Evolutionary conservation across 495 filamentous ascomycete species (phyloP).

Genomic region (Durotheca rogersii): DNA sequence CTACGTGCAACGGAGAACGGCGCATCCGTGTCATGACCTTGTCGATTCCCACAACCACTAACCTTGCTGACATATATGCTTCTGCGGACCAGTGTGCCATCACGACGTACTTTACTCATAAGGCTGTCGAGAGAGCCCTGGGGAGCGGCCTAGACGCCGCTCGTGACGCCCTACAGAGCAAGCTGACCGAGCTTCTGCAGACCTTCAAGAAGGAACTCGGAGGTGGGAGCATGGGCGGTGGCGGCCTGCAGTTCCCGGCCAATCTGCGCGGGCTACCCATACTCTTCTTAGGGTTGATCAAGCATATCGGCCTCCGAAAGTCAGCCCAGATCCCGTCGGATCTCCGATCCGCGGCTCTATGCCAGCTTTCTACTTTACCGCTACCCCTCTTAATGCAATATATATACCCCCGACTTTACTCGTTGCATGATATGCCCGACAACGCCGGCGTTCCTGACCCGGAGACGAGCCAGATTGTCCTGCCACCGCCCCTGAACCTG

Average conservation of each 20-base stretch:
- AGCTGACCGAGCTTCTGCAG: constrained; percentile 87
- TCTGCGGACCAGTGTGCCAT: constrained; percentile 93
- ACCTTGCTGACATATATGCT: constrained; percentile 86
- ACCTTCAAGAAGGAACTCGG: constrained; percentile 97
- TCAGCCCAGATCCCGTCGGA: constrained; percentile 96
- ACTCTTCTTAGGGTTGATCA: constrained; percentile 90
- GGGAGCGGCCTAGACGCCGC: constrained; percentile 87
- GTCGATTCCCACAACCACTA: constrained; percentile 87
- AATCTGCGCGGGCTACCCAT: constrained; percentile 87
- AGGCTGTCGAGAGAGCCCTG: constrained; percentile 88
- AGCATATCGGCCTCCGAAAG: constrained; percentile 93
- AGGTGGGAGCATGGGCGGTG: constrained; percentile 90
- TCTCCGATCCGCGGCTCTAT: constrained; percentile 90
- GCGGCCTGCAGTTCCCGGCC: constrained; percentile 87
- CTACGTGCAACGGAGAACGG: constrained; percentile 95
- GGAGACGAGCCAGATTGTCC: constrained; percentile 79
- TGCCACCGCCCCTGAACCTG: constrained; percentile 83
- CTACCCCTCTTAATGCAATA: constrained; percentile 92
- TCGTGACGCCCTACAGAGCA: constrained; percentile 83
- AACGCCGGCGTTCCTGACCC: constrained; percentile 81
- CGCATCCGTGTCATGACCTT: constrained; percentile 93
- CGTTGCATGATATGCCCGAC: constrained; percentile 98
- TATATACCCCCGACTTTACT: constrained; percentile 92
- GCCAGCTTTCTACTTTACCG: constrained; percentile 87
- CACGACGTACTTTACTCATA: constrained; percentile 93